phyloP scores from a whole-genome alignment of 1,284 basidiomycete genomes.

The Exobasidium cylindrosporum region DNA sequence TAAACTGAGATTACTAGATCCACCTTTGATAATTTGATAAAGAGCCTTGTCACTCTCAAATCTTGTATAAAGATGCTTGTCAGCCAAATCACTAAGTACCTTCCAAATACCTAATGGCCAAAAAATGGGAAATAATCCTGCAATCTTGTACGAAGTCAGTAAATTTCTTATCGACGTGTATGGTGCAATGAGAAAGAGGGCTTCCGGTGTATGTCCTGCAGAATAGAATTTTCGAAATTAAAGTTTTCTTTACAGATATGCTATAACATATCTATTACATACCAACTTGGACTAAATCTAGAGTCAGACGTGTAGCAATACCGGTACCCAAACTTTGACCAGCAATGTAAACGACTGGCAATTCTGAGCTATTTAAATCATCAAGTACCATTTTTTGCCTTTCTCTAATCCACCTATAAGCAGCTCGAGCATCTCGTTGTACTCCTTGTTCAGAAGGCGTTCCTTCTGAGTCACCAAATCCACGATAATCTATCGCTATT shows the following conservation, averaged over 20 bases:
- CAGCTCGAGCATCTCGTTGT: constrained; percentile 70
- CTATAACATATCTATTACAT: constrained; percentile 10
- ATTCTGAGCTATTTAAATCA: constrained; percentile 52
- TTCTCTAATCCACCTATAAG: constrained; percentile 71
- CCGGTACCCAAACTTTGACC: constrained; percentile 82
- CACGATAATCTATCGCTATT: constrained; percentile 83
- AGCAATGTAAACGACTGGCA: constrained; percentile 66
- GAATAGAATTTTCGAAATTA: constrained; percentile 7
- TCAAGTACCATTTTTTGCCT: not conserved
- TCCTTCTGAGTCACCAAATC: constrained; percentile 82
- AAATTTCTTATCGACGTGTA: constrained; percentile 69
- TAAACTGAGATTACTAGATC: not conserved
- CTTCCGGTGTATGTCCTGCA: constrained; percentile 59
- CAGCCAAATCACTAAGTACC: not conserved
- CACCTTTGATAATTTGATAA: not conserved
- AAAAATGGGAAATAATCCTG: constrained; percentile 65
- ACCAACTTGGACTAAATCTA: constrained; percentile 63
- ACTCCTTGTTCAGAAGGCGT: constrained; percentile 73
- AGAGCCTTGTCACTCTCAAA: constrained; percentile 11
- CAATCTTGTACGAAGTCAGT: constrained; percentile 66
- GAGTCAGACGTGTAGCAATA: constrained; percentile 66
- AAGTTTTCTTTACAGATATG: constrained; percentile 28
- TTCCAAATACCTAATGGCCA: constrained; percentile 65
- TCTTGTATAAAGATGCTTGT: constrained; percentile 5
- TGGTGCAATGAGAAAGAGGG: constrained; percentile 71